A percentile compares a stretch with the other conserved stretches of the same genome.
phyloP scores from a whole-genome alignment of 1,139 yeast genomes.

The Candida neerlandica region DNA sequence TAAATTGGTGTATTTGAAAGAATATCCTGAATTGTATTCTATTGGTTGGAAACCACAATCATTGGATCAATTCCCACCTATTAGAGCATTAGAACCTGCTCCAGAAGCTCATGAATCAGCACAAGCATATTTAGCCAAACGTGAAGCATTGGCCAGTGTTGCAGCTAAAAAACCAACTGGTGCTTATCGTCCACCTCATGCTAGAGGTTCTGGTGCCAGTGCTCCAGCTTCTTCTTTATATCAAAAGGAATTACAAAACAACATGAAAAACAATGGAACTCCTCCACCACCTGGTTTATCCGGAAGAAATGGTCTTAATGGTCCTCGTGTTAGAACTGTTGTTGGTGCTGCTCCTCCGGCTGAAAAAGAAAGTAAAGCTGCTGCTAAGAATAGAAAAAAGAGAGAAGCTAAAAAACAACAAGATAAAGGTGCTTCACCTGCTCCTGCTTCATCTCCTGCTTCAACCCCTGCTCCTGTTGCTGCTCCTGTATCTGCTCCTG shows the following conservation, averaged over 20 bases:
- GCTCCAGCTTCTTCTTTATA: slow-evolving; percentile 54
- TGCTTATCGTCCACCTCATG: slow-evolving; percentile 96
- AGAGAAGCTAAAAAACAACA: slow-evolving; percentile 64
- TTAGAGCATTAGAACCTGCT: slow-evolving; percentile 53
- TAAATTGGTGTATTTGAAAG: slow-evolving; percentile 72
- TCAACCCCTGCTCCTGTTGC: slow-evolving; percentile 21
- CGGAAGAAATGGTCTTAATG: slow-evolving; percentile 24
- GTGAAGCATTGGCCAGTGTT: slow-evolving; percentile 38
- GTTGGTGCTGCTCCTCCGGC: slow-evolving; percentile 50
- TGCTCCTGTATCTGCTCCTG: slow-evolving; percentile 18
- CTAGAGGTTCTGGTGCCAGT: slow-evolving; percentile 51
- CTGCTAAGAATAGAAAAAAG: slow-evolving; percentile 77
- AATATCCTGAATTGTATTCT: slow-evolving; percentile 76
- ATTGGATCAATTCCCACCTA: slow-evolving; percentile 59
- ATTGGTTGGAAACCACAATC: slow-evolving; percentile 89
- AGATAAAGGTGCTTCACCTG: slow-evolving; percentile 17
- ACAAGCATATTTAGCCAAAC: slow-evolving; percentile 52
- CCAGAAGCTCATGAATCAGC: slow-evolving; percentile 74
- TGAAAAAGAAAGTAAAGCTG: slow-evolving; percentile 57
- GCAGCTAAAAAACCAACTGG: slow-evolving; percentile 65
- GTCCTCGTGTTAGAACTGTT: slow-evolving; percentile 34
- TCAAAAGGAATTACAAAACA: slow-evolving; percentile 53
- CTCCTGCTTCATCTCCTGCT: slow-evolving; percentile 19
- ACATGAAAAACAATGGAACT: slow-evolving; percentile 21
- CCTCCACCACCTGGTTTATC: slow-evolving; percentile 24